Conservation (phyloP, 176 grass and related monocot genomes). For the Tillandsia fasciculata region DNA sequence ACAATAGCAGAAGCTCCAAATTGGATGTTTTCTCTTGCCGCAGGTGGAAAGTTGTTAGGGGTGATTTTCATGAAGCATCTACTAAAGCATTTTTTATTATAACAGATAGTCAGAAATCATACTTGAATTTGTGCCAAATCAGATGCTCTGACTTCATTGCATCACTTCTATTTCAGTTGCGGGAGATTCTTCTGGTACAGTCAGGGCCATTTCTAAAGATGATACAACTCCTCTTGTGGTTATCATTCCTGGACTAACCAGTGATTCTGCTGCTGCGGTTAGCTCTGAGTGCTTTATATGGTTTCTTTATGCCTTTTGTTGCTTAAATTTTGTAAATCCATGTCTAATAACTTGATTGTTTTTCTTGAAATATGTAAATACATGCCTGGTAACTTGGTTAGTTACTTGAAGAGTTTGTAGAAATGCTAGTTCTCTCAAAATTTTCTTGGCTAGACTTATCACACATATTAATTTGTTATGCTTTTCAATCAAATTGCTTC, state of each 20-base stretch:
- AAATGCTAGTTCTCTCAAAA: too few species aligned
- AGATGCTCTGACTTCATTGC: slow-evolving; percentile 13
- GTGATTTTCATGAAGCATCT: too few species aligned
- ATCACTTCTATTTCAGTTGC: slow-evolving; percentile 34
- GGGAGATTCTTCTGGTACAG: slow-evolving; percentile 27
- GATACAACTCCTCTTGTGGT: slow-evolving; percentile 61
- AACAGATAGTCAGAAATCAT: not conserved
- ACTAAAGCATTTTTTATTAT: too few species aligned
- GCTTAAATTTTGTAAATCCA: slow-evolving; percentile 4
- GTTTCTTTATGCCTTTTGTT: slow-evolving; percentile 4
- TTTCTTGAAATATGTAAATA: slow-evolving; percentile 4
- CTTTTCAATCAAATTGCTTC: not conserved
- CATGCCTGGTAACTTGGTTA: too few species aligned
- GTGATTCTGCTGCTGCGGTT: slow-evolving; percentile 87
- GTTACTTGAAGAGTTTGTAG: too few species aligned
- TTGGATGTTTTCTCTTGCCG: too few species aligned
- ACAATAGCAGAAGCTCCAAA: too few species aligned
- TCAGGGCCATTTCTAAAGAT: slow-evolving; percentile 53
- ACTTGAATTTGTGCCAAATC: not conserved
- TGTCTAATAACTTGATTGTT: not conserved
- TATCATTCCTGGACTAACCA: slow-evolving; percentile 81
- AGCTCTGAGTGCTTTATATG: slow-evolving; percentile 20
- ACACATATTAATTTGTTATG: not conserved
- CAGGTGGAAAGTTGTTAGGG: too few species aligned
- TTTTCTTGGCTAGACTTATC: not conserved